Conservation (phyloP, 177 flowering plant species). For the Vitis hybrid region DNA sequence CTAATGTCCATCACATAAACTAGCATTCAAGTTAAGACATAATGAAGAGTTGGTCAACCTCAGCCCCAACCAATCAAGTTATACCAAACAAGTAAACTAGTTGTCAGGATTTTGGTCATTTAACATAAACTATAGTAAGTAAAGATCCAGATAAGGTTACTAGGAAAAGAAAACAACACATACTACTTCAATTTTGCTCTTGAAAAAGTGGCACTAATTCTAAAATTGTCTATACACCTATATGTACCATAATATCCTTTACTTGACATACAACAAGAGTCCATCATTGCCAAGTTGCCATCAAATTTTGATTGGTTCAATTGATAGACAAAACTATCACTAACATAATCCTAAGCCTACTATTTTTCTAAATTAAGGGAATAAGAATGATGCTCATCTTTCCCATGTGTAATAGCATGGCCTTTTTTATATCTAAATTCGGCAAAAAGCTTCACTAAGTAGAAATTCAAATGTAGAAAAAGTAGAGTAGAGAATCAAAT, state of each 20-base stretch:
- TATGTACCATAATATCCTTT: slow-evolving; percentile 66
- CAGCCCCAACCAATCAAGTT: too few relatives aligned
- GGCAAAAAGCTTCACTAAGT: slow-evolving; percentile 7
- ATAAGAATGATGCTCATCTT: slow-evolving; percentile 77
- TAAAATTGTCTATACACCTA: slow-evolving; percentile 64
- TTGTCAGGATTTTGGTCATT: too few relatives aligned
- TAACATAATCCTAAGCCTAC: slow-evolving; percentile 95
- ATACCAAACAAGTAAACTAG: too few relatives aligned
- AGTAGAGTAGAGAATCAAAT: not conserved
- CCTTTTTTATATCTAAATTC: slow-evolving; percentile 73
- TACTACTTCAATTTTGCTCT: slow-evolving; percentile 89
- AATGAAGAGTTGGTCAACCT: too few relatives aligned
- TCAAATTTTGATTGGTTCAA: slow-evolving; percentile 84
- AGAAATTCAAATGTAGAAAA: not conserved
- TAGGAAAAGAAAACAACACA: slow-evolving; percentile 1
- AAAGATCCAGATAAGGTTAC: not conserved
- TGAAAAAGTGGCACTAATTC: slow-evolving; percentile 54
- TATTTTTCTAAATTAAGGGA: slow-evolving; percentile 83
- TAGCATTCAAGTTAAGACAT: too few relatives aligned
- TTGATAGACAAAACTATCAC: slow-evolving; percentile 87
- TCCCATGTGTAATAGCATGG: slow-evolving; percentile 86
- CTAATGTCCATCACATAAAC: too few relatives aligned
- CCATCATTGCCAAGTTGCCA: slow-evolving; percentile 53
- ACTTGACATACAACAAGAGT: slow-evolving; percentile 42
- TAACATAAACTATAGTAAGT: too few relatives aligned